phyloP scores from a whole-genome alignment of 495 filamentous ascomycete genomes.

The Staphylotrichum longicolle region DNA sequence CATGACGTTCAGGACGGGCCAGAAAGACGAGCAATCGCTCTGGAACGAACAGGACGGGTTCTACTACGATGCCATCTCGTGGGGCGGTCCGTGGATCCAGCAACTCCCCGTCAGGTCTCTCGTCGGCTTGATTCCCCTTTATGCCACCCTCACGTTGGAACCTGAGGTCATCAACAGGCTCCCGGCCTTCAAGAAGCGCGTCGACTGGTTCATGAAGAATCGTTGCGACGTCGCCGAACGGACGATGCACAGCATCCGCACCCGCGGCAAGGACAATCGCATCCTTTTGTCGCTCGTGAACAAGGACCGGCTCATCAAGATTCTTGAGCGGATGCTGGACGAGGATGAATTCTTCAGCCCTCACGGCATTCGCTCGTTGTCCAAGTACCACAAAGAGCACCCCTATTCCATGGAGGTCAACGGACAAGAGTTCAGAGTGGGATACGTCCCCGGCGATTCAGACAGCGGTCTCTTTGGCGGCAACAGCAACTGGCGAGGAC shows the following conservation, averaged over 20 bases:
- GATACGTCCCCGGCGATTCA: slow-evolving; percentile 90
- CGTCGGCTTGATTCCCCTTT: slow-evolving; percentile 89
- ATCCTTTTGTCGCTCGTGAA: slow-evolving; percentile 84
- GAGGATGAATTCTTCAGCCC: slow-evolving; percentile 89
- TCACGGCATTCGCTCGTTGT: slow-evolving; percentile 89
- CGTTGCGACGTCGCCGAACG: slow-evolving; percentile 79
- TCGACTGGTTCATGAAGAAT: slow-evolving; percentile 92
- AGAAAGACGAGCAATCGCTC: slow-evolving; percentile 72
- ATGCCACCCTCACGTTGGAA: slow-evolving; percentile 86
- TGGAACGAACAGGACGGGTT: slow-evolving; percentile 97
- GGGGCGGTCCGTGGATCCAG: slow-evolving; percentile 87
- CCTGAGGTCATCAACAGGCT: slow-evolving; percentile 90
- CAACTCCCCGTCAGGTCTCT: slow-evolving; percentile 89
- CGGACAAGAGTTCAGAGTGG: slow-evolving; percentile 81
- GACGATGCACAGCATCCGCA: slow-evolving; percentile 87
- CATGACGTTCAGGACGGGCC: slow-evolving; percentile 84
- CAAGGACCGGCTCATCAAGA: slow-evolving; percentile 80
- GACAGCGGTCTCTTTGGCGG: slow-evolving; percentile 92
- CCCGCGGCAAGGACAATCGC: slow-evolving; percentile 82
- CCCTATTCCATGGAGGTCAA: slow-evolving; percentile 97
- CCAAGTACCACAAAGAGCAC: slow-evolving; percentile 85
- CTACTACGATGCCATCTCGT: slow-evolving; percentile 98
- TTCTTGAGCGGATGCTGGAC: slow-evolving; percentile 86
- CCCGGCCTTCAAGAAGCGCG: slow-evolving; percentile 86
- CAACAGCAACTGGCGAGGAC: slow-evolving; percentile 94